Base-by-base conservation (phyloP, 129 eudicot genomes). In the Rutidosis leptorrhynchoides region DNA sequence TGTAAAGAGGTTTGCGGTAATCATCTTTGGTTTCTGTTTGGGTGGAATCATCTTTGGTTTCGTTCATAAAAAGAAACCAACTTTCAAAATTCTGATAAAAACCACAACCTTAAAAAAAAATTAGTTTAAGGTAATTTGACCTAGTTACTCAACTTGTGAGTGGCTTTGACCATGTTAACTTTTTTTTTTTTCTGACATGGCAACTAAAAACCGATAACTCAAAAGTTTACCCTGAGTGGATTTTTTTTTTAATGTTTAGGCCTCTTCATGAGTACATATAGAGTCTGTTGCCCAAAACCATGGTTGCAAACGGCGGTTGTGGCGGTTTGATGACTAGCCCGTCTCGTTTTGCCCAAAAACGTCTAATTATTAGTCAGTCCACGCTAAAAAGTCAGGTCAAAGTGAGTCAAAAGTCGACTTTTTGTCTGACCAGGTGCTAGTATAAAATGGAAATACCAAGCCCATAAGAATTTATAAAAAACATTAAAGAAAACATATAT, bases 1-100 rank as follows among this genome's bases (percentile, higher is more conserved):
- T 28, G 35, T 67, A 46, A 52, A 65, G 33, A 66, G 71, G 21
- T 43, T 64, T 10, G 16, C 23, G 15, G 57, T 15, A 43, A 64
- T 40, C 57, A 43, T 64, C 40, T 64, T 43, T 23, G 43, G 6
- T 35, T 35, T 5, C 43, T 1, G 4, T 1, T 35, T 3, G 3
- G 43, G n/a, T n/a, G n/a, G n/a, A n/a, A n/a, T n/a, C n/a, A n/a
- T n/a, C n/a, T n/a, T n/a, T n/a, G 29, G 19, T 4, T 5, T 27
- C 43, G 32, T 35, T 6, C 56, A 8, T 46, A 65, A 26, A 45
- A 10, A 46, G 58, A 26, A 65, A 46, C 55, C 54, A 24, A 22
- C 52, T 62, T 40, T 37, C 52, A 37, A 62, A 32, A 9, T 15
- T 40, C 45, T 23, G 30, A 63, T 12, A 22, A 63, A 23, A 63